phyloP scores from a whole-genome alignment of 345 rosid species.

The Excoecaria cochinchinensis region DNA sequence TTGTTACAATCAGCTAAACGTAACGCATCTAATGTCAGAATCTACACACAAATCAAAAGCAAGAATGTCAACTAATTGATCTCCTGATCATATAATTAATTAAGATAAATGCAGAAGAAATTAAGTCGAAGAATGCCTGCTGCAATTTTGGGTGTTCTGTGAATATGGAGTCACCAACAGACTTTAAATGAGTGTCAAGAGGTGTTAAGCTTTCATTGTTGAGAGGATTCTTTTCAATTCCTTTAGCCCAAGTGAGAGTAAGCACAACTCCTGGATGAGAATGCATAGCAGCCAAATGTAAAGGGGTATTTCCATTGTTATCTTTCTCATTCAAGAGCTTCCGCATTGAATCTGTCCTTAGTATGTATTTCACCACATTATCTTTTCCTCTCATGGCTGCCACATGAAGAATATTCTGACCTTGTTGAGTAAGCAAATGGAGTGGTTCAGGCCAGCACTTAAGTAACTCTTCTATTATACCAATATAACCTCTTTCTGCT shows the following conservation, averaged over 20 bases:
- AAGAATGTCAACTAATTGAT: no score
- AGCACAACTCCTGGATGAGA: constrained; percentile 17
- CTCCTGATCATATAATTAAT: no score
- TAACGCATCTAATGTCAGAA: background rate
- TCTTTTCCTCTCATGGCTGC: constrained; percentile 24
- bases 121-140: background rate
- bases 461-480: background rate
- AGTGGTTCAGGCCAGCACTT: background rate
- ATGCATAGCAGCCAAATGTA: constrained; percentile 24
- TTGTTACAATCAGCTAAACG: background rate
- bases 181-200: constrained; percentile 9
- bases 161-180: background rate
- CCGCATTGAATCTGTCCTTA: background rate
- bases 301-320: constrained; percentile 29
- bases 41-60: background rate
- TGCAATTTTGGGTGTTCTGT: background rate
- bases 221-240: background rate
- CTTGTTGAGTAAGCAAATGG: constrained; percentile 7
- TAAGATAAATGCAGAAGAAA: background rate
- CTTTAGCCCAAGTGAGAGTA: constrained; percentile 4
- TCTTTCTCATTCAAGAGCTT: constrained; percentile 18
- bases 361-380: constrained; percentile 11
- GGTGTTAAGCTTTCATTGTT: constrained; percentile 27
- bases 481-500: background rate
- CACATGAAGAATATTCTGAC: constrained; percentile 29